Base-by-base conservation (phyloP, 2,329 filamentous ascomycete genomes). In the Aspergillus novoparasiticus region DNA sequence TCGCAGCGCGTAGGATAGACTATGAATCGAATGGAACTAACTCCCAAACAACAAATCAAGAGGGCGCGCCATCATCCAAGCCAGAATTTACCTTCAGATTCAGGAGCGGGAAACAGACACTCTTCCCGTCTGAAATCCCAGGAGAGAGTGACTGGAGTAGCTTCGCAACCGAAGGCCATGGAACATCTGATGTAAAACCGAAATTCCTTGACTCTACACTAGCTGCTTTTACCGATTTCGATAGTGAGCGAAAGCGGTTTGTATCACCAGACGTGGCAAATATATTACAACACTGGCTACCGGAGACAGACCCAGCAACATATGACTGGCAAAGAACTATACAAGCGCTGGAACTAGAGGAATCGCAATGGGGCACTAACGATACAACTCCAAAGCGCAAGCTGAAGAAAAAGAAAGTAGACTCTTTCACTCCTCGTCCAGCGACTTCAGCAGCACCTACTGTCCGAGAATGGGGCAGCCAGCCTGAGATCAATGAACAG, bases 241-340 rank as follows among this genome's bases (percentile, higher is more conserved):
- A 71, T 30, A 26, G 56, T 5, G 65, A 69, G 43, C 28, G 16
- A 41, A 11, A 55, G 14, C 66, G 64, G 19, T 30, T 69, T 11
- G 59, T 69, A 34, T 64, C 72, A 32, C 69, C 61, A 45, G 73
- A 68, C 30, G 69, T 75, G 19, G 36, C 66, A 36, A 71, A 63
- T 43, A 69, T 79, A 32, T 71, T 80, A 23, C 74, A 74, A 2
- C 75, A 80, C 48, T 81, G 79, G 79, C 64, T 69, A 60, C 61
- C 66, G 12, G 77, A 73, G 19, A 65, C 58, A 28, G 70, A 78
- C 56, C 79, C 79, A 11, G 66, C 68, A 16, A 57, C 64, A 4
- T 79, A 80, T 66, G 66, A 70, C 60, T 79, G 76, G 77, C 68
- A 74, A 60, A 68, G 67, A 46, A 71, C 68, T 14, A 61, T 68